Conservation (phyloP, 1,139 yeast species). For the Debaryomyces subglobosus region DNA sequence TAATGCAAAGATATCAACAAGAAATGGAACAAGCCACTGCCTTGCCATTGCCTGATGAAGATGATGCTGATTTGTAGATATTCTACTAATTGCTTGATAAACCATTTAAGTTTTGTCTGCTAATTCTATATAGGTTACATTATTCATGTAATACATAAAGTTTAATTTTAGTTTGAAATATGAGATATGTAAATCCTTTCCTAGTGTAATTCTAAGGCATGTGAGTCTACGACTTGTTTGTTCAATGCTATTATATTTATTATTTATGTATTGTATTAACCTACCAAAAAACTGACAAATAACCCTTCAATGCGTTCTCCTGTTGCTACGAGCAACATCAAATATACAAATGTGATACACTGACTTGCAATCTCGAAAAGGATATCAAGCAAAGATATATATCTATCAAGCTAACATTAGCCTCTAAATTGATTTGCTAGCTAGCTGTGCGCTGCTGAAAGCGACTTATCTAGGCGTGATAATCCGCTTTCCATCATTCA, state of each 20-base stretch:
- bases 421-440: neutral
- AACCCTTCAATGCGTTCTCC: neutral
- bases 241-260: neutral
- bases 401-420: no score
- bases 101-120: neutral
- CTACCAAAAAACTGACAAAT: neutral
- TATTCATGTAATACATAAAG: constrained; percentile 4
- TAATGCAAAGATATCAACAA: constrained; percentile 97
- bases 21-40: constrained; percentile 99
- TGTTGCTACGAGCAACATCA: neutral
- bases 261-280: neutral
- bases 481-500: no score
- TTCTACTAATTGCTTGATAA: constrained; percentile 2
- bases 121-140: constrained; percentile 7
- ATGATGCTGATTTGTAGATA: constrained; percentile 92
- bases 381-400: no score
- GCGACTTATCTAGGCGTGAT: no score
- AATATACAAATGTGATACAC: neutral
- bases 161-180: neutral
- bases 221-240: neutral
- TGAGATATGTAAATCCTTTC: neutral
- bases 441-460: neutral
- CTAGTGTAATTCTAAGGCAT: neutral
- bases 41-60: constrained; percentile 99
- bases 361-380: neutral